Evolutionary conservation across 257 asterid species (phyloP), one percentile per base, ranked within the genome.

Genomic region (Coffea canephora): DNA sequence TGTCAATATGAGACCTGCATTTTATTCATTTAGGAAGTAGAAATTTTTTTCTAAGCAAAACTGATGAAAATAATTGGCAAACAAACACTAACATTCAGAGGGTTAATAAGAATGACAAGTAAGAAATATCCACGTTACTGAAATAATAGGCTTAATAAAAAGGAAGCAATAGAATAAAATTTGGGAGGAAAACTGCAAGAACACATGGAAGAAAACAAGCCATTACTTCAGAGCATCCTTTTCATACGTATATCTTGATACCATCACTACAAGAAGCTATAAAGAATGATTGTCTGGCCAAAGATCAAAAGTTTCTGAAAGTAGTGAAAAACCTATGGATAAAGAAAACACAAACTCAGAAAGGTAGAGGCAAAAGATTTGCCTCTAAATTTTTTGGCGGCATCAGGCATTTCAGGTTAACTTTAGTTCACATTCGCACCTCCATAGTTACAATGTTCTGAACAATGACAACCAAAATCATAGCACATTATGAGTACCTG

Each of bases 401-500:
- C 11, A 19, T 54, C 61, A 71, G 27, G 36, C 54, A 52, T 11
- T 54, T 4, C 19, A 54, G 61, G 2, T 39, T 39, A 73, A 21
- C 18, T 52, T 67, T 13, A 21, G 21, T 39, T 45, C 8, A n/a
- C 15, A 59, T 59, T 18, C 70, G 6, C 55, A 77, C 12, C 41
- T 5, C 70, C 31, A 62, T 2, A n/a, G 70, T 27, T n/a, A 65
- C 18, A 65, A 12, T 23, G 43, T 27, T 5, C 36, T 5, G 7
- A 65, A 65, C 54, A 49, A 49, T 13, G 1, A 12, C 18, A 13
- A 50, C 57, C 15, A 50, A 50, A 50, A 50, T 50, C 57, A 50
- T 66, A 66, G 19, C 19, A 27, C 43, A 1, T 12, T 36, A 39
- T 12, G 41, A 27, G 50, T 80, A 93, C 98, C 97, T 90, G 97